These are phyloP conservation scores for Balansia obtecta DNA, from an alignment of 2,329 filamentous ascomycete species.

Conservation along the genomic window DNA sequence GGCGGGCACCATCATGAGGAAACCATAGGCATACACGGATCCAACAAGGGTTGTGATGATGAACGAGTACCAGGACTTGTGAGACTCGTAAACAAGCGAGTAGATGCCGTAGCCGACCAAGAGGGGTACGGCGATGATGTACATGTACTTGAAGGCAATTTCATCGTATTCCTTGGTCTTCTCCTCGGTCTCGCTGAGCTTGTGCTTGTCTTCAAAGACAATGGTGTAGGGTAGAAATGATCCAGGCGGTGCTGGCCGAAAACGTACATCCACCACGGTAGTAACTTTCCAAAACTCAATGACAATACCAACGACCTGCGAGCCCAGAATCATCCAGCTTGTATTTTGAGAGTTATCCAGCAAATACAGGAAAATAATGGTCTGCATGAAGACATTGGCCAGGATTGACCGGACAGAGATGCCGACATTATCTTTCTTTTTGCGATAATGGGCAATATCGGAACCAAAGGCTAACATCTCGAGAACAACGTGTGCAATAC, in stretches of 20 bases:
- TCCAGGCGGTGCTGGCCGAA: constrained; percentile 55
- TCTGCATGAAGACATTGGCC: constrained; percentile 96
- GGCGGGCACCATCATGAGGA: constrained; percentile 96
- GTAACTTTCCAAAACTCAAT: constrained; percentile 87
- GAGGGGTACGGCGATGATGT: constrained; percentile 79
- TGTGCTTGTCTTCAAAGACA: constrained; percentile 90
- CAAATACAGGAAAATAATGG: constrained; percentile 89
- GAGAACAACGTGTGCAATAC: constrained; percentile 83
- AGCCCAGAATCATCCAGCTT: constrained; percentile 96
- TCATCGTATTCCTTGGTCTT: constrained; percentile 98
- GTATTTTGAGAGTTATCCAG: constrained; percentile 96
- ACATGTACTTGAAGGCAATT: constrained; percentile 96
- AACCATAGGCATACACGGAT: constrained; percentile 94
- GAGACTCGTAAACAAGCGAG: constrained; percentile 80
- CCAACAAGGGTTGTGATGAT: constrained; percentile 90
- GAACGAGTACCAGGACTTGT: constrained; percentile 98
- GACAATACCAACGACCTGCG: constrained; percentile 69
- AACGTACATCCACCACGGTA: constrained; percentile 78
- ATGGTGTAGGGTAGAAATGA: constrained; percentile 69
- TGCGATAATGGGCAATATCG: constrained; percentile 94
- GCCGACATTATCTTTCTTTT: constrained; percentile 98
- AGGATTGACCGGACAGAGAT: constrained; percentile 93
- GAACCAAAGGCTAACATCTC: constrained; percentile 95
- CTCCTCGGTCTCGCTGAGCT: constrained; percentile 86
- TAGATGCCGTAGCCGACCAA: constrained; percentile 83